Evolutionary conservation across 2,329 filamentous ascomycete genomes (phyloP), one percentile per base, ranked within the genome.

Genomic region (Nannizziopsis barbatae): DNA sequence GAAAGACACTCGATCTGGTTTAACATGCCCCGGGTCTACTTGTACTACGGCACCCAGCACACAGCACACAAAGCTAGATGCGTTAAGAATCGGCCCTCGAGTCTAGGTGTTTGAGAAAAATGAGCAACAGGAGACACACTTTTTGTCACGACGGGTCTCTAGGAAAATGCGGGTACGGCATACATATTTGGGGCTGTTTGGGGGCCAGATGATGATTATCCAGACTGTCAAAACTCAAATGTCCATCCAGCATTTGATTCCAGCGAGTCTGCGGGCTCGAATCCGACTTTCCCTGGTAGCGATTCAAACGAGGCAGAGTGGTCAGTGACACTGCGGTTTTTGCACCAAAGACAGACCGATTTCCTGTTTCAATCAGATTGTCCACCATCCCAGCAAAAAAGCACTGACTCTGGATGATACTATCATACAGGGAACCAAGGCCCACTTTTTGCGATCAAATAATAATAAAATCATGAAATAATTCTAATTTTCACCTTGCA

Each of bases 301-400:
- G 22, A 27, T 27, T 27, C 22, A 27, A 27, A 7, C 22, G 22
- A 27, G 22, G 22, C 22, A 27, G 22, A 27, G 22, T 27, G 14
- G 38, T 22, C 20, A 17, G 38, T 40, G 38, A 14, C 11, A n/a
- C 5, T 14, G n/a, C 18, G 39, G 20, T 20, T 14, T 42, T 17
- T 42, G 41, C 41, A 42, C 33, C 41, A 44, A 36, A 44, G 31
- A 44, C 31, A 11, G 40, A 42, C 40, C 42, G n/a, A 44, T 44
- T 44, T 15, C 42, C 42, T 36, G 42, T 20, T 44, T 36, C 30
- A 36, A 32, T 30, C 33, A n/a, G 33, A 35, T 27, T 27, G 22
- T 27, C 22, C 22, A 15, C 33, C 33, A 36, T 36, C 33, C 33
- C 33, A 9, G 33, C 33, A 36, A 15, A 12, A 36, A 12, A 36